Conservation (phyloP, 495 filamentous ascomycete genomes). For the Eremomyces bilateralis region DNA sequence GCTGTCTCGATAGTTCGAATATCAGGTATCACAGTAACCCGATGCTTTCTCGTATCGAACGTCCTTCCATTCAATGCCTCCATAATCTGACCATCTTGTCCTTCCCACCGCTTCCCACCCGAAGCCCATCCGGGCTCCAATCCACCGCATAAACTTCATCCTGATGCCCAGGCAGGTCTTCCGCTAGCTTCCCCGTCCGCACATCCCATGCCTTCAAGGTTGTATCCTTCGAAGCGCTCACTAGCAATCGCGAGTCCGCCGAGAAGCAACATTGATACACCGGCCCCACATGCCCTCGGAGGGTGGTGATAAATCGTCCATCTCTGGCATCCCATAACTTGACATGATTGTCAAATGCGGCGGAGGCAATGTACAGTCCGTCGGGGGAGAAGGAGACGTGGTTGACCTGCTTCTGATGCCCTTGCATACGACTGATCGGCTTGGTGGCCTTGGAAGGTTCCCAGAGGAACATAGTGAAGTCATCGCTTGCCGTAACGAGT, state of each 20-base stretch:
- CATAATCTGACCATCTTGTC: slow-evolving; percentile 81
- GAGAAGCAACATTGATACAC: slow-evolving; percentile 76
- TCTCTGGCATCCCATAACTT: slow-evolving; percentile 64
- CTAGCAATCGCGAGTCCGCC: slow-evolving; percentile 66
- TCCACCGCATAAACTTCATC: slow-evolving; percentile 91
- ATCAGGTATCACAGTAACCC: no score
- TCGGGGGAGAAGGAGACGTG: slow-evolving; percentile 87
- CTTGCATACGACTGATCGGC: slow-evolving; percentile 66
- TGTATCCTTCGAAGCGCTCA: slow-evolving; percentile 75
- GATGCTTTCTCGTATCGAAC: no score
- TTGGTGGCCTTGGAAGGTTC: slow-evolving; percentile 71
- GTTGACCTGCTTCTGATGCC: slow-evolving; percentile 93
- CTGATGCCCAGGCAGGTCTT: slow-evolving; percentile 80
- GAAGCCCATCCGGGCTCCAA: slow-evolving; percentile 71
- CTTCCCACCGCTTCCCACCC: slow-evolving; percentile 74
- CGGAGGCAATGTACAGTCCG: slow-evolving; percentile 64
- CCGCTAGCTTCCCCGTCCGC: slow-evolving; percentile 56
- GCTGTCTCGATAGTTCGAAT: no score
- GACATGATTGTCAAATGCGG: slow-evolving; percentile 79
- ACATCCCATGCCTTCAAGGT: slow-evolving; percentile 92
- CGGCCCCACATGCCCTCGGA: slow-evolving; percentile 80
- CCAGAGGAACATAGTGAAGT: slow-evolving; percentile 96
- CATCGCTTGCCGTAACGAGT: slow-evolving; percentile 76
- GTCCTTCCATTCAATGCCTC: slow-evolving; percentile 49
- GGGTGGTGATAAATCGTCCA: slow-evolving; percentile 63